Evolutionary conservation across 768 basidiomycete species (phyloP), one percentile per base, ranked within the genome.

Genomic region (Pisolithus albus): DNA sequence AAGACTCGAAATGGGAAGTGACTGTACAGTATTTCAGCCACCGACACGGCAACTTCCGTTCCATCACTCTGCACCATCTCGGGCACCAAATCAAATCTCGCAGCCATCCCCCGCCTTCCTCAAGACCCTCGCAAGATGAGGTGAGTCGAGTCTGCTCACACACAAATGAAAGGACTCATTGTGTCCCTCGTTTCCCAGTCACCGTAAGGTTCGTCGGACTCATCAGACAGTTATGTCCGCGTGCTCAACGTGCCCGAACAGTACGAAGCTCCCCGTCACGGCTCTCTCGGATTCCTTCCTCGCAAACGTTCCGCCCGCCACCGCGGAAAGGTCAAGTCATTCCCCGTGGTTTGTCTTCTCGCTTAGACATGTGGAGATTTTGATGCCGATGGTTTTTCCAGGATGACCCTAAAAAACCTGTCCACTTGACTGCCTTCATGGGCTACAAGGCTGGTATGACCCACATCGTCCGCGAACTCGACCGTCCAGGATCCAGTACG

Each of bases 371-470:
- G 21, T 21, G 21, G 26, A 30, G 36, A 46, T n/a, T 44, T 36
- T 32, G 34, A n/a, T 28, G 53, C 65, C 15, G 55, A 36, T 13
- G 26, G 16, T 24, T 32, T 19, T 46, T 51, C 44, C 60, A 96
- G 95, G 96, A 99, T 84, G 95, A 99, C 80, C 84, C 93, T 75
- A 97, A 93, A 81, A 96, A 96, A 74, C 92, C 91, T 52, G 92
- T 95, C 55, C 96, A 99, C 76, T 81, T 99, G 74, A 99, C 96
- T 64, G 96, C 96, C 60, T 77, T 88, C 69, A 83, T 99, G 85
- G 96, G 95, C 62, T 99, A 97, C 87, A 99, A 99, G 83, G 96
- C 96, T 59, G 96, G 96, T 64, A 98, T 98, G 95, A 97, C 93
- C 73, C 96, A 99, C 70, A 82, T 99, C 63, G 94, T 99, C 56